Evolutionary conservation across 768 basidiomycete genomes (phyloP).

Genomic region (Cubamyces sp.): DNA sequence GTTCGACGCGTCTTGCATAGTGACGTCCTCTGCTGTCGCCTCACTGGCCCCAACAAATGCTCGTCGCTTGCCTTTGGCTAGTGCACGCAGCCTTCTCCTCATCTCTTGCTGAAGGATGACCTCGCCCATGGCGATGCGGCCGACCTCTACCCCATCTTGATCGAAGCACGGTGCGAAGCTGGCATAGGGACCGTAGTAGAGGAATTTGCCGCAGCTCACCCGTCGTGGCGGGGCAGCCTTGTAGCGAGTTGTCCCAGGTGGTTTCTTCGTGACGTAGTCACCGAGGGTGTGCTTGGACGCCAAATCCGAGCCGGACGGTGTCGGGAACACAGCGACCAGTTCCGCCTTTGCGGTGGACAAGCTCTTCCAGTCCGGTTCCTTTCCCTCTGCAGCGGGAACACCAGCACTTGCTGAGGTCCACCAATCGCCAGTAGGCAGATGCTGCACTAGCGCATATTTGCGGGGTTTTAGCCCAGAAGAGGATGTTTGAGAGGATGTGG

Average conservation of each 20-base stretch:
- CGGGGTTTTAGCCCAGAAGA: constrained; percentile 38
- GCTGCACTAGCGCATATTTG: constrained; percentile 79
- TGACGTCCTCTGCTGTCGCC: constrained; percentile 13
- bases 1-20: constrained; percentile 23
- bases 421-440: constrained; percentile 74
- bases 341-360: constrained; percentile 71
- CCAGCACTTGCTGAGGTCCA: constrained; percentile 73
- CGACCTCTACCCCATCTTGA: constrained; percentile 75
- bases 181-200: constrained; percentile 78
- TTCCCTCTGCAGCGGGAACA: constrained; percentile 40
- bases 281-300: constrained; percentile 50
- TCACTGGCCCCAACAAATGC: constrained; percentile 16
- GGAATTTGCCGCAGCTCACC: constrained; percentile 66
- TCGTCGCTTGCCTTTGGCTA: constrained; percentile 34
- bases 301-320: constrained; percentile 47
- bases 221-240: constrained; percentile 53
- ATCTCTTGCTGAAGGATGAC: constrained; percentile 56
- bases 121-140: constrained; percentile 62
- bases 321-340: constrained; percentile 73
- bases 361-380: constrained; percentile 48
- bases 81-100: constrained; percentile 38
- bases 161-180: constrained; percentile 83
- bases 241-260: constrained; percentile 40
- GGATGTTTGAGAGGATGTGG: constrained; percentile 36
- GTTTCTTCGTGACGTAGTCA: constrained; percentile 54